Evolutionary conservation across 495 filamentous ascomycete genomes (phyloP), one percentile per base, ranked within the genome.

Genomic region (Hypoxylon fragiforme): DNA sequence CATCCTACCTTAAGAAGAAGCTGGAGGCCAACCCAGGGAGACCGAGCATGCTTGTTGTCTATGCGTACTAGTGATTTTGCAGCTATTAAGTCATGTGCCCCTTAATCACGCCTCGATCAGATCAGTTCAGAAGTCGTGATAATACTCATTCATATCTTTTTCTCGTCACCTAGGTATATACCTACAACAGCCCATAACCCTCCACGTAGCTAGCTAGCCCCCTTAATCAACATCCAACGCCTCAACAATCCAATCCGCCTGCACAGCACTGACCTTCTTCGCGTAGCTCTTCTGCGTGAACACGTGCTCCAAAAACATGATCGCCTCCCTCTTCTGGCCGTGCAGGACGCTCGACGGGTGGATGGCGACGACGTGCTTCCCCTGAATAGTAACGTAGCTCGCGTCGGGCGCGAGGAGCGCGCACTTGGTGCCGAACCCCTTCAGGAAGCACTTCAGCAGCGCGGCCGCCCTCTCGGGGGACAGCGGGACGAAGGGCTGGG

Each of bases 271-370:
- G 40, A 97, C 92, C 30, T 87, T 86, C 66, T 91, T 86, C 11
- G 88, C 95, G 73, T 95, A 99, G 61, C 86, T 92, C 66, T 86
- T 89, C 43, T 86, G 89, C 6, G 95, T 99, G 67, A 88, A 97
- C 1, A 99, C 92, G 70, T 94, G 91, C 68, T 99, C 92, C 57
- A 92, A 82, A 63, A 92, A 99, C 84, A 97, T 85, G 60, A 99
- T 94, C 0, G 90, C 92, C 76, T 97, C 92, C 48, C 86, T 81
- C 70, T 92, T 96, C 71, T 85, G 83, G 7, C 92, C 90, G 63
- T 89, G 89, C 3, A 99, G 66, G 2, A 88, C 86, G 64, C 90
- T 95, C 0, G 84, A 85, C 0, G 95, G 95, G 65, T 99, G 95
- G 19, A 99, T 89, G 0, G 88, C 83, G 7, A 99, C 90, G 0